These are phyloP conservation scores for Carpediemonas membranifera DNA, from an alignment of 78 protist genomes.

Conservation along the genomic window DNA sequence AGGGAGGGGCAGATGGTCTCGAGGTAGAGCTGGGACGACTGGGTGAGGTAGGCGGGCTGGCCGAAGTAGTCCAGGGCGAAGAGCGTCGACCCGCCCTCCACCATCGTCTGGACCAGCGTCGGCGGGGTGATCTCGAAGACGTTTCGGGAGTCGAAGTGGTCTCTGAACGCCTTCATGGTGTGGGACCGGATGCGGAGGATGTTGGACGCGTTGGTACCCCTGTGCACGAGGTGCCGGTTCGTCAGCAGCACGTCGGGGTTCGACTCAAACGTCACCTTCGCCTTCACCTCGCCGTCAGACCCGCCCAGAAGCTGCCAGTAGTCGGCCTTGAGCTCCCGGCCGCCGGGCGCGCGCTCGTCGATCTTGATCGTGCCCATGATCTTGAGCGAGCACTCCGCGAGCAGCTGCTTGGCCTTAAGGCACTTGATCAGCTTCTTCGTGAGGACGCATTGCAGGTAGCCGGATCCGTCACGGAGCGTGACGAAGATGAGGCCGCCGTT, in stretches of 20 bases:
- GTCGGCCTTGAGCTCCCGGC: constrained; percentile 58
- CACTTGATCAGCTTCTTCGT: constrained; percentile 32
- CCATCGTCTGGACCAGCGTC: constrained; percentile 80
- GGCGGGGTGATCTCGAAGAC: constrained; percentile 82
- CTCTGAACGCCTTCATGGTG: constrained; percentile 57
- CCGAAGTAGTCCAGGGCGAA: constrained; percentile 66
- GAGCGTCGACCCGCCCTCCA: constrained; percentile 83
- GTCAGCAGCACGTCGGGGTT: constrained; percentile 44
- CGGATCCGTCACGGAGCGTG: constrained; percentile 83
- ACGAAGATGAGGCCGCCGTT: constrained; percentile 57
- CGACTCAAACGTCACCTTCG: constrained; percentile 49
- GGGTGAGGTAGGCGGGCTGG: constrained; percentile 78
- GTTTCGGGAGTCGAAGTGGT: constrained; percentile 47
- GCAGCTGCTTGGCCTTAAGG: background rate
- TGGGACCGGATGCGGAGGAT: constrained; percentile 16
- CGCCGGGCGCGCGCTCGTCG: constrained; percentile 49
- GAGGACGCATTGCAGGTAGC: constrained; percentile 64
- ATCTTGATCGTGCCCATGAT: background rate
- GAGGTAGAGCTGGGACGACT: constrained; percentile 69
- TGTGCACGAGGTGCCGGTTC: constrained; percentile 70
- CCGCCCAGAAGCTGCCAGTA: constrained; percentile 35
- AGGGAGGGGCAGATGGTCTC: constrained; percentile 44
- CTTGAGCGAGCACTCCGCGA: background rate
- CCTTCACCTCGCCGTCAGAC: constrained; percentile 50
- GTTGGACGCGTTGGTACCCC: constrained; percentile 53